Evolutionary conservation across 2,329 filamentous ascomycete species (phyloP).

Genomic region (Fusarium transvaalense): DNA sequence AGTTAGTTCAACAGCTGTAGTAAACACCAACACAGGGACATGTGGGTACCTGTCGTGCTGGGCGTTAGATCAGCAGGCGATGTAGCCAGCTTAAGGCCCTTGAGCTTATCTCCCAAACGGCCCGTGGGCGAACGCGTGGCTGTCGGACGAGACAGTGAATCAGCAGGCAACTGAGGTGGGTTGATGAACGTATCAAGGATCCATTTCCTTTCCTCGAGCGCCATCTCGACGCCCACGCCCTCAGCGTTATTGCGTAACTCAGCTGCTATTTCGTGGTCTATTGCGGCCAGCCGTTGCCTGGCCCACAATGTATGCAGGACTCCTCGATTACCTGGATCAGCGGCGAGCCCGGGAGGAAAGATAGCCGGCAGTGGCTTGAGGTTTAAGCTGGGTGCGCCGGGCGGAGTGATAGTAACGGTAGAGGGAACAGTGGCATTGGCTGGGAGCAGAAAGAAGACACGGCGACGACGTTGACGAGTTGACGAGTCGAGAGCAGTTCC

Average conservation of each 20-base stretch:
- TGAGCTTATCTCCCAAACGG: constrained; percentile 82
- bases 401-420: constrained; percentile 73
- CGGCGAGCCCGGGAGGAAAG: constrained; percentile 80
- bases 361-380: constrained; percentile 89
- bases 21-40: constrained; percentile 7
- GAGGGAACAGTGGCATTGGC: constrained; percentile 78
- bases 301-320: constrained; percentile 93
- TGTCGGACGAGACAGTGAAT: constrained; percentile 53
- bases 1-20: constrained; percentile 36
- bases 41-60: constrained; percentile 61
- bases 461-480: constrained; percentile 60
- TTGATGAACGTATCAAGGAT: constrained; percentile 79
- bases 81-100: constrained; percentile 82
- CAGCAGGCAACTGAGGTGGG: constrained; percentile 43
- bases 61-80: constrained; percentile 73
- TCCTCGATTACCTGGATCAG: constrained; percentile 79
- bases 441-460: constrained; percentile 85
- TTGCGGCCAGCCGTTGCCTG: constrained; percentile 79
- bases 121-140: constrained; percentile 76
- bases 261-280: constrained; percentile 80
- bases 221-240: constrained; percentile 87
- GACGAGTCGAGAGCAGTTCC: constrained; percentile 48
- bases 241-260: constrained; percentile 82
- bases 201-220: constrained; percentile 84
- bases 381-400: constrained; percentile 58